Evolutionary conservation across 2,329 filamentous ascomycete species (phyloP), one percentile per base, ranked within the genome.

Genomic region (Capronia americana): DNA sequence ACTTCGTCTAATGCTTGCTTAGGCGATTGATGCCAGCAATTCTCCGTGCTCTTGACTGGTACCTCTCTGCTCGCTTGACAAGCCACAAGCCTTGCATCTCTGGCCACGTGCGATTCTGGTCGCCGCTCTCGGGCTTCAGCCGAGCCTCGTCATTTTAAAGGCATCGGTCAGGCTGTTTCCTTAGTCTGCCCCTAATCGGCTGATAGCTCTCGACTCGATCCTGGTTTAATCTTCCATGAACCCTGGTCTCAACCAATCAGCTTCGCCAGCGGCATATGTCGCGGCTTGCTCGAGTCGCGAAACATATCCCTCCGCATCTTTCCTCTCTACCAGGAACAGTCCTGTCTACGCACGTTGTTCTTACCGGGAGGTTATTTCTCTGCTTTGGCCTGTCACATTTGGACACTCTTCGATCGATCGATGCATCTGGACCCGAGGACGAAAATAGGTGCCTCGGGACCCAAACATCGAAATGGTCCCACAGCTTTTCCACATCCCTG

Each of bases 171-270:
- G 41, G 26, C 44, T 34, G 20, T 44, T 54, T 23, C 32, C 30
- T 53, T 54, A 46, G 23, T 30, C 53, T 5, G 38, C 20, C 46
- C 12, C 28, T 41, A 34, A 51, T 23, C 46, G 14, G 58, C 56
- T 41, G 24, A 59, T 14, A 48, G 20, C 30, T 59, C 26, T 51
- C 56, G 24, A 44, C 46, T 50, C 41, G 61, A 55, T 20, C 23
- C 38, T 66, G 58, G 46, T 38, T 66, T 61, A 66, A 66, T 65
- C 44, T 68, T 66, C 66, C 59, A 24, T 57, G 11, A 26, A 51
- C 28, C 28, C 50, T 44, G 17, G 41, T 17, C 17, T 26, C 26
- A 50, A 20, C 66, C 63, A 68, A 66, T 66, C 66, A 60, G 41
- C 38, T 50, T 44, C 32, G 50, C 41, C 64, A 28, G 32, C 58